Base-by-base conservation (phyloP, 805 yeast genomes). In the Metschnikowia gelsemii region DNA sequence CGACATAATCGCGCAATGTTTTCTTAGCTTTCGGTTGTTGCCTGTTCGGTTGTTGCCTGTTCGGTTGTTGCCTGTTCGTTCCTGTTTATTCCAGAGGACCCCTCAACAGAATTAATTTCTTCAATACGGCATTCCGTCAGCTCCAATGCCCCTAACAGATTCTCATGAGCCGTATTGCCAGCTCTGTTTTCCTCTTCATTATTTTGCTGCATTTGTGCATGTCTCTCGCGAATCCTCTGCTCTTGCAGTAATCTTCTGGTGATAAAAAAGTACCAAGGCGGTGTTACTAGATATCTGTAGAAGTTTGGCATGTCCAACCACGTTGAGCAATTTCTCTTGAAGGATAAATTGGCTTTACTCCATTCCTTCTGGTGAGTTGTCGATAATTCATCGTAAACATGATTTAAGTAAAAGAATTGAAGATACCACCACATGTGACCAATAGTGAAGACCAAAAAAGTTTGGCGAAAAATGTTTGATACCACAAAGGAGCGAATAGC, bases 351-450 rank as follows among this genome's bases (percentile, higher is more conserved):
- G 12, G 43, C 34, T 17, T 13, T 24, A 13, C 24, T 40, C 47
- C 42, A 43, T n/a, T 43, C 44, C 20, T 24, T 35, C 13, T 17
- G 40, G 11, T 21, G 33, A 23, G 29, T 23, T 3, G 38, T 26
- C 11, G 35, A 37, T 17, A 40, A 14, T 21, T 29, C 40, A 16
- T 14, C 34, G 21, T 33, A 16, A 12, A 29, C 32, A 25, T 31
- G 8, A 14, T 38, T 24, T 18, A 53, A 32, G 40, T 53, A 46
- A 38, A 47, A 51, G 23, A 53, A 55, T 13, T 58, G 48, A 9
- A 49, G 14, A 19, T 51, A 64, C 70, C 70, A 65, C 68, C 68
- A 64, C 21, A 55, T 26, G 42, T 65, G 70, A 5, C 65, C 66
- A 11, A 61, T 24, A 1, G 35, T 27, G 24, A 50, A 43, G 32